These are phyloP conservation scores for Nymphaea thermarum DNA, from an alignment of 164 flowering plant genomes.

Conservation along the genomic window DNA sequence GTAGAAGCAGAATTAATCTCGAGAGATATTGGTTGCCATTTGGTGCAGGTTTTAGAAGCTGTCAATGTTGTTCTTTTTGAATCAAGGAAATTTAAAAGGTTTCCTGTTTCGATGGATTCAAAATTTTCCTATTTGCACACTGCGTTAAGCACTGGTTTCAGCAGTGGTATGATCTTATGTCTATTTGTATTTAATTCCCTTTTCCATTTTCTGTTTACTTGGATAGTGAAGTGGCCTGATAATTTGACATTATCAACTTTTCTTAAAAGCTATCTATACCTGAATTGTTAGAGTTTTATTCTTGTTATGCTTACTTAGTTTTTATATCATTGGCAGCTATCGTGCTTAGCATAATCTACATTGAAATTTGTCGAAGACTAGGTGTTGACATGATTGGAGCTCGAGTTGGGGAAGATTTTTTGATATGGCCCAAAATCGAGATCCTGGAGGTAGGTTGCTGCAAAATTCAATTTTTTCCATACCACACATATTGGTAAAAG, in stretches of 20 bases:
- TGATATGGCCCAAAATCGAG: constrained; percentile 64
- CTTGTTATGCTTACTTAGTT: not conserved
- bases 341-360: constrained; percentile 52
- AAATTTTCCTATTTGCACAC: constrained; percentile 52
- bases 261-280: too few species aligned
- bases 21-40: constrained; percentile 57
- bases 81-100: constrained; percentile 44
- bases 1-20: constrained; percentile 54
- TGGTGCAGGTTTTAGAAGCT: constrained; percentile 51
- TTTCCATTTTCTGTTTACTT: not conserved
- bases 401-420: constrained; percentile 68
- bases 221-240: not conserved
- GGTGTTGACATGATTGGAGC: constrained; percentile 52
- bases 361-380: constrained; percentile 62
- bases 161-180: constrained; percentile 30
- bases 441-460: constrained; percentile 36
- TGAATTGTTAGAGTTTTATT: not conserved
- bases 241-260: too few species aligned
- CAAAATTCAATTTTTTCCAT: too few species aligned
- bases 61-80: constrained; percentile 50
- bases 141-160: constrained; percentile 37
- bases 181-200: not conserved
- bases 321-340: constrained; percentile 25
- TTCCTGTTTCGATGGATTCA: constrained; percentile 35
- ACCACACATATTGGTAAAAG: too few species aligned